Base-by-base conservation (phyloP, 1,284 basidiomycete species). In the Moesziomyces aphidis region DNA sequence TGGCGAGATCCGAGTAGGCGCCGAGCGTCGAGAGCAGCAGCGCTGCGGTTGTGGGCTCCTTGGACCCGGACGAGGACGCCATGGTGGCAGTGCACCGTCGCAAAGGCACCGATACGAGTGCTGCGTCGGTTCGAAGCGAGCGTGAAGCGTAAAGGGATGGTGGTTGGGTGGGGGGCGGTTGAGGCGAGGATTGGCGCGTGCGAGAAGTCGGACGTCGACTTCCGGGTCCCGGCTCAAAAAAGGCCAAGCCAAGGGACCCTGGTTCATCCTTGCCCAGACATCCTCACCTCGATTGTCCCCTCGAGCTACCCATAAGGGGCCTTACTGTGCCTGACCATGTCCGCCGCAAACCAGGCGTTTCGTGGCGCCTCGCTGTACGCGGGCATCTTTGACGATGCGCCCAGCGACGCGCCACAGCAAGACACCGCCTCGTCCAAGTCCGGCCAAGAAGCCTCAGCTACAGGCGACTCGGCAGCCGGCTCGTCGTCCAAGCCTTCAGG, bases 361-460 rank as follows among this genome's bases (percentile, higher is more conserved):
- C 62, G 66, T 1, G 72, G 67, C 49, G 60, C 74, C 22, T 77
- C 75, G 36, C 68, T 77, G 45, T 77, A 77, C 43, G 62, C 75
- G 11, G 75, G 75, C 46, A 74, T 77, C 55, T 77, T 77, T 57
- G 67, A 73, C 52, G 39, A 42, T 1, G 15, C 39, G 21, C 34
- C 28, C 50, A 51, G n/a, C n/a, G 39, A 26, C 23, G 13, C 7
- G 22, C 11, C 47, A 19, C 11, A 23, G 39, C 31, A 51, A 51
- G 9, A 36, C 9, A 24, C 45, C 22, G 8, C 56, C 21, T 34
- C 42, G 39, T 50, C 42, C 48, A 47, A 11, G 43, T 36, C 50
- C 3, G 36, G 36, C 5, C 15, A 53, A 26, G 17, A 42, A 13
- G 34, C 49, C n/a, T 11, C 61, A 21, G 13, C 42, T 28, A 28